These are phyloP conservation scores for Hirsutella rhossiliensis DNA, from an alignment of 2,329 filamentous ascomycete genomes.

Conservation along the genomic window DNA sequence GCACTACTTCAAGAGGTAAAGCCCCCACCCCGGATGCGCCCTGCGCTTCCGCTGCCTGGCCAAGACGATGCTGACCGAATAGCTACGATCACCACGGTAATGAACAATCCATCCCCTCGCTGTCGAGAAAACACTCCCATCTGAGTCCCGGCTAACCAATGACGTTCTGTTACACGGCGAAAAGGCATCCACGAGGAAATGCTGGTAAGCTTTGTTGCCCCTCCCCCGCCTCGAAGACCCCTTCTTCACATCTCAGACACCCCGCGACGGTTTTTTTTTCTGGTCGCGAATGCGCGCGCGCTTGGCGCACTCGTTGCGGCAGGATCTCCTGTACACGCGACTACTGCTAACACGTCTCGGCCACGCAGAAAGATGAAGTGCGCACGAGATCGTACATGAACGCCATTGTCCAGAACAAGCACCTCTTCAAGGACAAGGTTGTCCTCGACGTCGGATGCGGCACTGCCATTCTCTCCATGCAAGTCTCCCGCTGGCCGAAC, in stretches of 20 bases:
- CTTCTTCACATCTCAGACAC: neutral
- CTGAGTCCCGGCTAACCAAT: constrained; percentile 14
- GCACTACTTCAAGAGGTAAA: constrained; percentile 96
- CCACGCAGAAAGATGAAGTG: constrained; percentile 83
- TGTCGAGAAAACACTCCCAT: neutral
- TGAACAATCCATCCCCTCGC: neutral
- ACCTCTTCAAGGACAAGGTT: constrained; percentile 72
- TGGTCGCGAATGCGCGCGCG: neutral
- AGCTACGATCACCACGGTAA: constrained; percentile 98
- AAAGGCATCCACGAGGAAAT: constrained; percentile 94
- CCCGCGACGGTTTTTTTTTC: neutral
- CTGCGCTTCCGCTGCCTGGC: neutral
- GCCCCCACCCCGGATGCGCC: neutral
- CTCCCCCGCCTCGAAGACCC: neutral
- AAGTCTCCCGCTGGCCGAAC: constrained; percentile 22
- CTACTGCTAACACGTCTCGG: constrained; percentile 8
- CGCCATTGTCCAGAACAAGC: constrained; percentile 92
- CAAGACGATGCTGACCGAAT: constrained; percentile 15
- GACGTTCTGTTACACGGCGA: neutral
- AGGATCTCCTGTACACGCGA: neutral
- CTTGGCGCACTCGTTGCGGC: constrained; percentile 2
- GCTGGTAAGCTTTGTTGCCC: constrained; percentile 56
- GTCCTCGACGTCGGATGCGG: constrained; percentile 97
- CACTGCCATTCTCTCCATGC: constrained; percentile 98
- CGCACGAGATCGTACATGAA: constrained; percentile 95